Evolutionary conservation across 2,329 filamentous ascomycete species (phyloP).

Genomic region (Colletotrichum sp.): DNA sequence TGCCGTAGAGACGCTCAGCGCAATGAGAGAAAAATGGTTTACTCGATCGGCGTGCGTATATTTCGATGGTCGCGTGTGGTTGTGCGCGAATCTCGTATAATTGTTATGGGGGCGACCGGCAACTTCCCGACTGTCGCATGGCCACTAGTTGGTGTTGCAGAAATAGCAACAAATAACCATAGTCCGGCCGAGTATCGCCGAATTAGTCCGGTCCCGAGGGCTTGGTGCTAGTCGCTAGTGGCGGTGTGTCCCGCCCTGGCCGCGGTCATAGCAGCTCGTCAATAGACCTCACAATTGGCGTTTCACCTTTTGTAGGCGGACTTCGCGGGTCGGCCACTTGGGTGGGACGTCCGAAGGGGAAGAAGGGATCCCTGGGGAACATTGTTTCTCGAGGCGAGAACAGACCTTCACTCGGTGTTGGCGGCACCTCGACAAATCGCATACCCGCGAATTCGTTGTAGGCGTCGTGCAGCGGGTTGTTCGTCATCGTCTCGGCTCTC

Average conservation of each 20-base stretch:
- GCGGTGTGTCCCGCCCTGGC: conserved; percentile 4
- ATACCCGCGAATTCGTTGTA: conserved; percentile 49
- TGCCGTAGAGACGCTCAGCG: not conserved
- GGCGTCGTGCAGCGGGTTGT: conserved; percentile 64
- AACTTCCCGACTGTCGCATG: not conserved
- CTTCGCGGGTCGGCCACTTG: conserved; percentile 72
- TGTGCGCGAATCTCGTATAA: not conserved
- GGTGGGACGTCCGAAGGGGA: conserved; percentile 55
- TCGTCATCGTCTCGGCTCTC: conserved; percentile 74
- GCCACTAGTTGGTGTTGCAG: not conserved
- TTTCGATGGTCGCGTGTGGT: not conserved
- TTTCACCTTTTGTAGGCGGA: conserved; percentile 75
- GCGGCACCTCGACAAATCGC: conserved; percentile 57
- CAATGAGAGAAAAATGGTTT: not conserved
- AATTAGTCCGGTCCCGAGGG: not conserved
- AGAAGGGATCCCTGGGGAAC: conserved; percentile 60
- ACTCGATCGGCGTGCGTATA: not conserved
- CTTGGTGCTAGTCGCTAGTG: conserved; percentile 7
- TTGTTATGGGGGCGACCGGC: not conserved
- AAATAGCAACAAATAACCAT: not conserved
- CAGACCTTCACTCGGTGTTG: conserved; percentile 55
- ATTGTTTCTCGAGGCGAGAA: conserved; percentile 59
- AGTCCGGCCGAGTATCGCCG: conserved; percentile 7
- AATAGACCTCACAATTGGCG: conserved; percentile 78
- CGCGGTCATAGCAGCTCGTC: conserved; percentile 71